A percentile compares a stretch with the other conserved stretches of the same genome.
Conservation (phyloP, 441 rosid species). For the Aquilaria agallochum region DNA sequence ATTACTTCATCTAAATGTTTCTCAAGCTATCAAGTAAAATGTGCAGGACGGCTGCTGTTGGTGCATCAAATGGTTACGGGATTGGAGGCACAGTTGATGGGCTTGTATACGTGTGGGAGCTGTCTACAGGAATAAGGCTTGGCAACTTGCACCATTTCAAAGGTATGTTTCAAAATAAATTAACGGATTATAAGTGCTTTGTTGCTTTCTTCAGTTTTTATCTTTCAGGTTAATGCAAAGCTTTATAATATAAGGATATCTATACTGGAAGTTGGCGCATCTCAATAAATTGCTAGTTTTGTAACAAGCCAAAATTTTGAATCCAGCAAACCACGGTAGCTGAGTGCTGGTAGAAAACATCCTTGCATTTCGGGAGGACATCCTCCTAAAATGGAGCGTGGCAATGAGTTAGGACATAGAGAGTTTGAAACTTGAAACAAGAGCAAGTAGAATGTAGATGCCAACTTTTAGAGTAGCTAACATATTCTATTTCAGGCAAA, state of each 20-base stretch:
- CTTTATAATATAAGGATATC: neutral
- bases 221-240: neutral
- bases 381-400: too few relatives aligned
- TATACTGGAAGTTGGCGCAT: neutral
- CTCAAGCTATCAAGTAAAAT: conserved; percentile 4
- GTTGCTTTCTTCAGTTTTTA: neutral
- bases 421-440: neutral
- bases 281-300: neutral
- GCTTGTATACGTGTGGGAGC: conserved; percentile 64
- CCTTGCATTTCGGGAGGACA: too few relatives aligned
- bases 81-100: conserved; percentile 79
- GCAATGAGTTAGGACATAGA: too few relatives aligned
- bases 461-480: neutral
- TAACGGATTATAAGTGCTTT: neutral
- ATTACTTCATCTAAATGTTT: conserved; percentile 10
- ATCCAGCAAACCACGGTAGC: too few relatives aligned
- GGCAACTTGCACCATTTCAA: conserved; percentile 62
- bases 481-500: neutral
- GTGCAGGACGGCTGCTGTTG: conserved; percentile 57
- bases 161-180: conserved; percentile 44
- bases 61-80: conserved; percentile 56
- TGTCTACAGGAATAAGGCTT: conserved; percentile 57
- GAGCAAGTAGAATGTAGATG: neutral
- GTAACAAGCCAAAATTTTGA: neutral
- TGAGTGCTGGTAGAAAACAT: too few relatives aligned